Evolutionary conservation across 176 grass and related monocot species (phyloP).

Genomic region (Melocanna baccifera): DNA sequence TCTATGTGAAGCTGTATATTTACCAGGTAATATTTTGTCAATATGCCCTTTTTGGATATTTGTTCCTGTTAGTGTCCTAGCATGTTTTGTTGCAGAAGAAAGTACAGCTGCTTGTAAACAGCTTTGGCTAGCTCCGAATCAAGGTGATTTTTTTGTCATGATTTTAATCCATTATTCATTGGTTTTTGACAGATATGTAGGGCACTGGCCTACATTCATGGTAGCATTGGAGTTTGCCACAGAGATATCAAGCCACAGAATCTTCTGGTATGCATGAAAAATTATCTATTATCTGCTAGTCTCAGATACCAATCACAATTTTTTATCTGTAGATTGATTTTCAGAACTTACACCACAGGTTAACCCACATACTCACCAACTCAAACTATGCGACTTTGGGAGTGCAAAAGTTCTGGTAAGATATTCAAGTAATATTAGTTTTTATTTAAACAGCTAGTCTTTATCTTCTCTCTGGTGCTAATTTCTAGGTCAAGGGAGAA

Average conservation of each 20-base stretch:
- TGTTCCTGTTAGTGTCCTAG: neutral
- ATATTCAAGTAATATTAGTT: neutral
- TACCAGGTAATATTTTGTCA: constrained; percentile 53
- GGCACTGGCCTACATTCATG: constrained; percentile 76
- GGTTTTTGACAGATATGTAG: constrained; percentile 60
- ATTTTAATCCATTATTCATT: constrained; percentile 1
- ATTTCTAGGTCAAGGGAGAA: constrained; percentile 64
- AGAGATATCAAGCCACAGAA: constrained; percentile 84
- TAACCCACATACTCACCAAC: constrained; percentile 76
- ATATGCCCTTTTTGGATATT: neutral
- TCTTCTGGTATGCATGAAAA: constrained; percentile 62
- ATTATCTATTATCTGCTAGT: neutral
- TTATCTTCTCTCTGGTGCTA: neutral
- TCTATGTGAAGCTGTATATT: constrained; percentile 76
- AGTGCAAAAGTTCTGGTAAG: constrained; percentile 81
- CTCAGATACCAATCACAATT: neutral
- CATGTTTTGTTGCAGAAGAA: neutral
- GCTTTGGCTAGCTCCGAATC: neutral
- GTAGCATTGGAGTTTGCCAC: constrained; percentile 77
- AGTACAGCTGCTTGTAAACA: neutral
- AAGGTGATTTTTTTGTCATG: neutral
- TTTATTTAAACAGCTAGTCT: neutral
- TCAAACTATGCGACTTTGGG: constrained; percentile 77
- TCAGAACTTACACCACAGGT: constrained; percentile 36
- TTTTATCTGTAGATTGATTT: neutral